A percentile compares a stretch with the other conserved stretches of the same genome.
Evolutionary conservation across 441 rosid species (phyloP).

Genomic region (Brassica hybrid): DNA sequence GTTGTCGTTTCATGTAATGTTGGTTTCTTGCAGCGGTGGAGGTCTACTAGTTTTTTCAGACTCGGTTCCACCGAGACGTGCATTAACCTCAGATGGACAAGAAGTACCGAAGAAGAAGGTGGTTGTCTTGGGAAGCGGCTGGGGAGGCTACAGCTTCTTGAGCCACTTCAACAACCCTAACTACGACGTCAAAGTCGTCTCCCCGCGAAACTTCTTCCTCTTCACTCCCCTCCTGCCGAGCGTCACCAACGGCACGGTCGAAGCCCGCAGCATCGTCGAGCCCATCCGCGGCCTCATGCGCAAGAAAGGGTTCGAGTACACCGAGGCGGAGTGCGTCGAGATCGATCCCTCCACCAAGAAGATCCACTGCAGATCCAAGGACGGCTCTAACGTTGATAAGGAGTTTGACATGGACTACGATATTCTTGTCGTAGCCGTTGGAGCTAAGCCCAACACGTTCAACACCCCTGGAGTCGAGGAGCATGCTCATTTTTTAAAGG

Average conservation of each 20-base stretch:
- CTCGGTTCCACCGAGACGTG: slow-evolving; percentile 28
- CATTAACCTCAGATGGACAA: slow-evolving; percentile 11
- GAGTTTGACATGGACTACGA: slow-evolving; percentile 67
- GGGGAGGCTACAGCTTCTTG: slow-evolving; percentile 70
- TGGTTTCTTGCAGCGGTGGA: slow-evolving; percentile 55
- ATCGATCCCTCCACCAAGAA: slow-evolving; percentile 55
- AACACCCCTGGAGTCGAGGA: slow-evolving; percentile 69
- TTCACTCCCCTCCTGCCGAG: slow-evolving; percentile 72
- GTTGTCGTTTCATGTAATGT: too few relatives aligned
- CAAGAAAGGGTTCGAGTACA: slow-evolving; percentile 55
- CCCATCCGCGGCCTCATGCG: slow-evolving; percentile 59
- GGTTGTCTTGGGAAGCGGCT: slow-evolving; percentile 70
- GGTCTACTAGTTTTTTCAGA: slow-evolving; percentile 60
- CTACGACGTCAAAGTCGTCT: slow-evolving; percentile 61
- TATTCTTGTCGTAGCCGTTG: slow-evolving; percentile 58
- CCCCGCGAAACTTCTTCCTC: slow-evolving; percentile 69
- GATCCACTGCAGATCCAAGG: slow-evolving; percentile 52
- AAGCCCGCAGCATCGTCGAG: slow-evolving; percentile 75
- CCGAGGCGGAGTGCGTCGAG: slow-evolving; percentile 63
- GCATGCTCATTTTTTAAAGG: slow-evolving; percentile 62
- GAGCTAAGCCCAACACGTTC: slow-evolving; percentile 65
- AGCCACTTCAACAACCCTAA: slow-evolving; percentile 49
- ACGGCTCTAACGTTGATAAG: slow-evolving; percentile 43
- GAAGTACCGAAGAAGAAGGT: slow-evolving; percentile 57
- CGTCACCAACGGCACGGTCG: slow-evolving; percentile 70